These are phyloP conservation scores for Arthrobotrys entomopaga DNA, from an alignment of 2,329 filamentous ascomycete genomes.

Conservation along the genomic window DNA sequence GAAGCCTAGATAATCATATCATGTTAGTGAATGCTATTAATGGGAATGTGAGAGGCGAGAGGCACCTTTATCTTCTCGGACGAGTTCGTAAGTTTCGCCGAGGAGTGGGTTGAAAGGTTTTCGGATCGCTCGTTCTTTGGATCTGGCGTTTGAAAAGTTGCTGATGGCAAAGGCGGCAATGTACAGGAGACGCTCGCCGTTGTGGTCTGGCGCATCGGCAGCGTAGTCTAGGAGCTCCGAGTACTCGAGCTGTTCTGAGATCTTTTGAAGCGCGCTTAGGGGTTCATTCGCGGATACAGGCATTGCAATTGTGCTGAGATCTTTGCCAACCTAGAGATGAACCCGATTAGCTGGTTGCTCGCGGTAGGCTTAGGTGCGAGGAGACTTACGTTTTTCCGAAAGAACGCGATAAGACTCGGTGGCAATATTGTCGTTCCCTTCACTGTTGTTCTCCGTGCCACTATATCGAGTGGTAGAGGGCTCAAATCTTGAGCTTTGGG, in stretches of 20 bases:
- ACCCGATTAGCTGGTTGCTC: neutral
- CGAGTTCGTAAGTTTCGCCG: slow-evolving; percentile 92
- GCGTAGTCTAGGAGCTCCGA: slow-evolving; percentile 83
- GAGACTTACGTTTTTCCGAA: slow-evolving; percentile 85
- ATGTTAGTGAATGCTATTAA: neutral
- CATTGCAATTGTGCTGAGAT: slow-evolving; percentile 96
- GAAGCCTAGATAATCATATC: slow-evolving; percentile 70
- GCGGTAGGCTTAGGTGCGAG: neutral
- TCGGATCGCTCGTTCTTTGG: slow-evolving; percentile 89
- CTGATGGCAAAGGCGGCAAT: slow-evolving; percentile 92
- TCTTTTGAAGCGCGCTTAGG: slow-evolving; percentile 83
- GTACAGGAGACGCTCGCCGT: slow-evolving; percentile 79
- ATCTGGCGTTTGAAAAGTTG: slow-evolving; percentile 80
- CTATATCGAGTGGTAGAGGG: slow-evolving; percentile 77
- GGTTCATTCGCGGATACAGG: slow-evolving; percentile 97
- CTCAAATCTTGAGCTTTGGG: slow-evolving; percentile 64
- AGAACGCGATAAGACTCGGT: slow-evolving; percentile 90
- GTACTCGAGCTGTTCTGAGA: slow-evolving; percentile 92
- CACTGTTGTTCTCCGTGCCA: slow-evolving; percentile 76
- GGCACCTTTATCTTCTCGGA: slow-evolving; percentile 80
- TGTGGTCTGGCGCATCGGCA: slow-evolving; percentile 67
- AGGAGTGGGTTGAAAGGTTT: slow-evolving; percentile 98
- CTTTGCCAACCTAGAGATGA: slow-evolving; percentile 72
- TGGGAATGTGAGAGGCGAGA: slow-evolving; percentile 60
- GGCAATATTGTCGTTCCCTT: slow-evolving; percentile 79